phyloP scores from a whole-genome alignment of 2,329 filamentous ascomycete species.

The Ophiostoma pallidulum region DNA sequence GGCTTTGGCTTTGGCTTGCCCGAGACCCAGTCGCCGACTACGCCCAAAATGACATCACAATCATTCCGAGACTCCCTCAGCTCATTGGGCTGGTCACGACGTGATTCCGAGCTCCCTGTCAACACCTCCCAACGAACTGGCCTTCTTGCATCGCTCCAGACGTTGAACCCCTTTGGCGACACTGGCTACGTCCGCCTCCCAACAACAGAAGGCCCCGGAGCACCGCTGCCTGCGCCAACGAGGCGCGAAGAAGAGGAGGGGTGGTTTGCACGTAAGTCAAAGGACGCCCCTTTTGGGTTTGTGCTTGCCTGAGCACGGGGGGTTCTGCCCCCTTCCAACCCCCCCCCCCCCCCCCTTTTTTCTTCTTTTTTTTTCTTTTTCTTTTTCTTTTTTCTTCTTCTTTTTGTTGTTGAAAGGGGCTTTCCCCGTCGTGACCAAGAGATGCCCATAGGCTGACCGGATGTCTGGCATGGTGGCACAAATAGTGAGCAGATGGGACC shows the following conservation, averaged over 20 bases:
- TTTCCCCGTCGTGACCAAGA: background rate
- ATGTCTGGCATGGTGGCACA: conserved; percentile 17
- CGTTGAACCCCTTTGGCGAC: conserved; percentile 77
- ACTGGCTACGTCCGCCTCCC: conserved; percentile 86
- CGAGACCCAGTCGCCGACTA: too few species aligned
- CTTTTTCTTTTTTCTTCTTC: background rate
- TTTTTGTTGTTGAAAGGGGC: background rate
- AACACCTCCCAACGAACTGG: conserved; percentile 63
- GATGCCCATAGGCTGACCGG: conserved; percentile 16
- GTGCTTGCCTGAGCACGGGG: conserved; percentile 4
- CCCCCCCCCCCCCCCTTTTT: conserved; percentile 11
- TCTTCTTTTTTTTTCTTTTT: background rate
- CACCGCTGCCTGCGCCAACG: conserved; percentile 73
- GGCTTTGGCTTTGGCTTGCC: too few species aligned
- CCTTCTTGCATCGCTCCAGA: conserved; percentile 71
- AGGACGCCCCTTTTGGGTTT: too few species aligned
- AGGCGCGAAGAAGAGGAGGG: conserved; percentile 90
- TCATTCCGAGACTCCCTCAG: conserved; percentile 93
- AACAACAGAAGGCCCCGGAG: conserved; percentile 70
- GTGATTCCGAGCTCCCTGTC: conserved; percentile 66
- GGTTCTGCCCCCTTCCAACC: conserved; percentile 18
- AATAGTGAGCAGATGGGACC: conserved; percentile 93
- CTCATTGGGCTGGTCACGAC: conserved; percentile 86
- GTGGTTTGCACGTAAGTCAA: conserved; percentile 89
- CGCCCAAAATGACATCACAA: conserved; percentile 61